Percentiles rank a stretch among this genome's conserved stretches.
These are phyloP conservation scores for Candida stauntonica DNA, from an alignment of 805 yeast species.

Conservation along the genomic window DNA sequence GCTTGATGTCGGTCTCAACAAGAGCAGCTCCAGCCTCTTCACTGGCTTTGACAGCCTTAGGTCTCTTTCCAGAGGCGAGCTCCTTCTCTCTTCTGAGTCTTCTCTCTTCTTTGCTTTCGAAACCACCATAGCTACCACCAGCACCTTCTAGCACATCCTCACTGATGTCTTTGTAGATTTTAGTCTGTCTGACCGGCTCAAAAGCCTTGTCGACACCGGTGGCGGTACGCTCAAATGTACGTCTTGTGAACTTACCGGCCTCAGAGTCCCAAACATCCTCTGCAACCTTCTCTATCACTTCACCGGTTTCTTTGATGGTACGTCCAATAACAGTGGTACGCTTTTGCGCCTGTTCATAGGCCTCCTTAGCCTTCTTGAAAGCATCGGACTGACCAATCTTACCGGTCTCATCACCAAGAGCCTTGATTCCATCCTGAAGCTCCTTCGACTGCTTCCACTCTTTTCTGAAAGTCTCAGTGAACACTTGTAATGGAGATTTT, in stretches of 20 bases:
- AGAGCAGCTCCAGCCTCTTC: constrained; percentile 80
- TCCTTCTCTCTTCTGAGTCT: constrained; percentile 63
- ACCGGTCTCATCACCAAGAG: constrained; percentile 93
- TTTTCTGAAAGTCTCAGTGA: constrained; percentile 82
- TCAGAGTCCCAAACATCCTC: constrained; percentile 94
- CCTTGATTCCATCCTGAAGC: constrained; percentile 87
- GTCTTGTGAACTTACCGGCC: constrained; percentile 83
- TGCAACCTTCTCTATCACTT: constrained; percentile 86
- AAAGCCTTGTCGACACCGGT: constrained; percentile 80
- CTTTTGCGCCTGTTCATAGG: constrained; percentile 80
- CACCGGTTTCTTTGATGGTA: constrained; percentile 85
- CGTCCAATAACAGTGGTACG: constrained; percentile 64
- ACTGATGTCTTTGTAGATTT: constrained; percentile 81
- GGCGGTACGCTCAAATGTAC: constrained; percentile 77
- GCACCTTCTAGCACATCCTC: constrained; percentile 92
- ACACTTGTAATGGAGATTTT: constrained; percentile 85
- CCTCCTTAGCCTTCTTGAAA: constrained; percentile 87
- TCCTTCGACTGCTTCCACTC: constrained; percentile 92
- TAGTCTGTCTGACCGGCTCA: constrained; percentile 91
- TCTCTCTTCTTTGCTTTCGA: constrained; percentile 80
- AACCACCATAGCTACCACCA: constrained; percentile 86
- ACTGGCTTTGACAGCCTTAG: constrained; percentile 68
- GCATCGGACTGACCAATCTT: constrained; percentile 92
- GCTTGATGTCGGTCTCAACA: constrained; percentile 76
- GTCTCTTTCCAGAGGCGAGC: constrained; percentile 52